Evolutionary conservation across 75 land plant genomes (phyloP), one percentile per base, ranked within the genome.

Genomic region (Azolla pinnata): DNA sequence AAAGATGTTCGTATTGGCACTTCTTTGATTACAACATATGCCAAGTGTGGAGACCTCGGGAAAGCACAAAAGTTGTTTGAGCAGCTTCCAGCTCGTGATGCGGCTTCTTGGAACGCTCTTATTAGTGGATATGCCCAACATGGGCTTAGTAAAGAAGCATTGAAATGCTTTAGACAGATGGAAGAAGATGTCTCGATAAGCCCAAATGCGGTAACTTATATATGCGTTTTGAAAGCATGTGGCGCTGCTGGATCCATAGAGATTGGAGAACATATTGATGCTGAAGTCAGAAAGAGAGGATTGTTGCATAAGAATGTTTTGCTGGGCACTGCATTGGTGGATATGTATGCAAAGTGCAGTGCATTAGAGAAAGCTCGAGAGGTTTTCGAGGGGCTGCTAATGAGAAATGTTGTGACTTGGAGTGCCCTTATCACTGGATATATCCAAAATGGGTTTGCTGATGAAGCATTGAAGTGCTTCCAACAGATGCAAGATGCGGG

Each of bases 21-120:
- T 17, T 69, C 75, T 10, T 64, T 84, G 44, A 63, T 84, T 30
- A 75, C 80, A 62, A 77, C 74, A 77, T 84, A 80, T 66, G 50
- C 71, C 33, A 81, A 66, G 50, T 80, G 87, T 44, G 44, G 58
- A 4, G 54, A 35, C 34, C 64, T 80, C 24, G 75, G 65, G 17
- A 34, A 51, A 4, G 87, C 83, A 12, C 60, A 57, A n/a, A 46
- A 35, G 33, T 59, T 84, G 27, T 84, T 80, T 56, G 72, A 70
- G 33, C 44, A 56, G 2, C 59, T 82, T 71, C 24, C 33, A 14
- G 38, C 57, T 20, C 40, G 68, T 33, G 75, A 85, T 69, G 53
- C 71, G 24, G 68, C 70, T 21, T 62, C 54, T 50, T 86, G 90
- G 90, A 86, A 82, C 66, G 69, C 80, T 10, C 78, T 84, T 76